Base-by-base conservation (phyloP, 768 basidiomycete genomes). In the Termitomyces heimii region DNA sequence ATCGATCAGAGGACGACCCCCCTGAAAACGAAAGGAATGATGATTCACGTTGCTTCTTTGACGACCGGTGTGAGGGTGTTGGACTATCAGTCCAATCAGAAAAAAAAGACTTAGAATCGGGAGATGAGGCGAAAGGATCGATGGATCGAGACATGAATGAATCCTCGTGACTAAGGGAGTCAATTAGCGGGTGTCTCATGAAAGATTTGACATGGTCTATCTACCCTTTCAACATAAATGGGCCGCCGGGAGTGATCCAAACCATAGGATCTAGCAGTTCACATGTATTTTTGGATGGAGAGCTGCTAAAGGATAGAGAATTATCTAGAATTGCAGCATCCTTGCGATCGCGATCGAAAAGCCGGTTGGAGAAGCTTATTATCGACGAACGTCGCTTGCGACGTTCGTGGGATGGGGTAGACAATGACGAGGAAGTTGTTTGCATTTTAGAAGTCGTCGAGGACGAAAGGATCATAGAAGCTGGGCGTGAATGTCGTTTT, bases 41-140 rank as follows among this genome's bases (percentile, higher is more conserved):
- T 52, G 77, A 77, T 52, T 77, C 76, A n/a, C 57, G 51, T 14
- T 48, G 37, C 0, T 20, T 40, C 52, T 54, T 58, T 6, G 45
- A 40, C 20, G 52, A 58, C 28, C 63, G 67, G 57, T 68, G 71
- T 9, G 70, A 63, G 7, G 67, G 24, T n/a, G 45, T 6, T 26
- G 68, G 61, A 16, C 63, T 66, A 37, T 75, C 73, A 7, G 70
- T 65, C 45, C 74, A 62, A 39, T 77, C 75, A 45, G 77, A 72
- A 63, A 78, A 80, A 61, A 77, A 74, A 10, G 81, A 75, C 50
- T 68, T 73, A 22, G 79, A 73, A 54, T 73, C 66, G 0, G 75
- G 73, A 3, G 73, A 73, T 2, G 77, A 68, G 14, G 69, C 65
- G 55, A 77, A 77, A 2, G 75, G 74, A 50, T 82, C 79, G 4